Evolutionary conservation across 345 rosid species (phyloP).

Genomic region (Salix caprea): DNA sequence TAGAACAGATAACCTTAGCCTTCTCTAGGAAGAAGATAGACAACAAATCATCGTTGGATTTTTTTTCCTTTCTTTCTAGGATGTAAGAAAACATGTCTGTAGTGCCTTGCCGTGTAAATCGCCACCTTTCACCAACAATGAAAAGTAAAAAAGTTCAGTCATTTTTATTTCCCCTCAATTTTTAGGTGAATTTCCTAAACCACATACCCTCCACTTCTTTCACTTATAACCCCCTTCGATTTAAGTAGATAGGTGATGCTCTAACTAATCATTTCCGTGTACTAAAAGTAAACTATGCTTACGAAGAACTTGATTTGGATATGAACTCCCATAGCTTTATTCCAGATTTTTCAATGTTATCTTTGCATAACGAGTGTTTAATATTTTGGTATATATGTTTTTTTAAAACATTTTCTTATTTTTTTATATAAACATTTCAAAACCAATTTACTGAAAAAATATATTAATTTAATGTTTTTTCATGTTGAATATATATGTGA

Average conservation of each 20-base stretch:
- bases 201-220: background rate
- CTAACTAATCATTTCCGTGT: background rate
- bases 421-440: too few species aligned
- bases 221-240: background rate
- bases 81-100: background rate
- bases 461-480: too few species aligned
- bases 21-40: background rate
- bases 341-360: too few species aligned
- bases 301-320: too few species aligned
- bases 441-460: too few species aligned
- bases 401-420: too few species aligned
- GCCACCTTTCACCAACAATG: background rate
- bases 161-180: background rate
- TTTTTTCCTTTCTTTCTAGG: background rate
- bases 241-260: background rate
- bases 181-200: background rate
- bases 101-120: background rate
- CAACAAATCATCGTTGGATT: background rate
- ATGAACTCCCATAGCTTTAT: too few species aligned
- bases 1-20: constrained; percentile 3
- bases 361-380: too few species aligned
- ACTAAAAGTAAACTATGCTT: too few species aligned
- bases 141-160: background rate
- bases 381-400: too few species aligned
- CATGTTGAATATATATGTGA: background rate